phyloP scores from a whole-genome alignment of 2,329 filamentous ascomycete species.

The Didymellaceae sp. region DNA sequence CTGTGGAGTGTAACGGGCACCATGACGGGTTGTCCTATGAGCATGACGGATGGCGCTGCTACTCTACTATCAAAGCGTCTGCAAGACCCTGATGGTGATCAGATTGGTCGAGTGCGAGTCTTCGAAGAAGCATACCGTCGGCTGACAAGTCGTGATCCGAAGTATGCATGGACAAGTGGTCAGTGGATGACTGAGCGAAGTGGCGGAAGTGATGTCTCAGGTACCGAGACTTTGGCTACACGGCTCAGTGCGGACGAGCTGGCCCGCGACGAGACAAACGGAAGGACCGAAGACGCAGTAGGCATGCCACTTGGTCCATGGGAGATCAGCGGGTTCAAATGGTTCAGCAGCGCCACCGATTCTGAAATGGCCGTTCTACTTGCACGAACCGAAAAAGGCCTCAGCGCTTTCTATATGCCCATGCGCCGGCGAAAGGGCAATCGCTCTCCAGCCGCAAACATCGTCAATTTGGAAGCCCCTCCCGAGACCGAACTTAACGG shows the following conservation, averaged over 20 bases:
- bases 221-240: constrained; percentile 68
- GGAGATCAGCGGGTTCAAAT: constrained; percentile 72
- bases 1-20: constrained; percentile 67
- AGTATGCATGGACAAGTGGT: constrained; percentile 70
- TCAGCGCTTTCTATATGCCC: constrained; percentile 71
- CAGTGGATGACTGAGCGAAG: constrained; percentile 80
- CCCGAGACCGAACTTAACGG: constrained; percentile 64
- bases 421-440: constrained; percentile 54
- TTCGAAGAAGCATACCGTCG: constrained; percentile 61
- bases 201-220: constrained; percentile 72
- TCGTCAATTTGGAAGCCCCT: constrained; percentile 22
- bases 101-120: constrained; percentile 48
- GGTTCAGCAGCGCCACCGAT: constrained; percentile 73
- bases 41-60: constrained; percentile 69
- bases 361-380: constrained; percentile 69
- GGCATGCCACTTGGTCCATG: constrained; percentile 61
- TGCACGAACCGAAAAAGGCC: constrained; percentile 61
- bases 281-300: constrained; percentile 35
- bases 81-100: constrained; percentile 31
- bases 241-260: constrained; percentile 30
- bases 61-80: constrained; percentile 31
- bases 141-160: constrained; percentile 60
- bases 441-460: constrained; percentile 1
- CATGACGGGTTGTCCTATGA: constrained; percentile 68
- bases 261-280: constrained; percentile 30